Conservation (phyloP, 257 asterid species). For the Solanum lycopersicoides region DNA sequence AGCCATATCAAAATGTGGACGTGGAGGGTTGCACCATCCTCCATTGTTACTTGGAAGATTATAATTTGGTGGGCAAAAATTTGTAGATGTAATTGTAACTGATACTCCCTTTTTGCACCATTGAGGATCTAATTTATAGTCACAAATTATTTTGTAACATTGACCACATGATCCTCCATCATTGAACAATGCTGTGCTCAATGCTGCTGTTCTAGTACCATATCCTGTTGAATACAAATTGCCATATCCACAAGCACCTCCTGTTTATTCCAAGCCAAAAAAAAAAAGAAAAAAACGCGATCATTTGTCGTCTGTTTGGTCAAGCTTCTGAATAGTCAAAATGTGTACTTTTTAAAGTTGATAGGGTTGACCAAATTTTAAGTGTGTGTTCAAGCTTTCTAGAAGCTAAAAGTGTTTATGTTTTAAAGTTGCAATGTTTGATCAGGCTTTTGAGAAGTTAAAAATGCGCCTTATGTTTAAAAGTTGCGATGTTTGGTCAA, state of each 20-base stretch:
- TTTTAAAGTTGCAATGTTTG: background rate
- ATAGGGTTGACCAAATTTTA: too few species aligned
- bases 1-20: slow-evolving; percentile 71
- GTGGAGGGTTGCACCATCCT: slow-evolving; percentile 79
- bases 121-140: slow-evolving; percentile 15
- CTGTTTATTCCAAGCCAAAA: background rate
- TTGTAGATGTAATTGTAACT: slow-evolving; percentile 53
- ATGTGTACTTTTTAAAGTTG: background rate
- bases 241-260: slow-evolving; percentile 28
- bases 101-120: slow-evolving; percentile 53
- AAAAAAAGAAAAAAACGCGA: background rate
- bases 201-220: slow-evolving; percentile 22
- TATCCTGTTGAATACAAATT: slow-evolving; percentile 13
- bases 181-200: slow-evolving; percentile 24
- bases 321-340: background rate
- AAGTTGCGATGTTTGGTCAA: too few species aligned
- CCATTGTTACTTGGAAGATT: slow-evolving; percentile 54
- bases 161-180: slow-evolving; percentile 46
- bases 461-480: too few species aligned
- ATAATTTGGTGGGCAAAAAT: slow-evolving; percentile 62
- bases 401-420: background rate
- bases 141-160: slow-evolving; percentile 54
- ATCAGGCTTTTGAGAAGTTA: background rate
- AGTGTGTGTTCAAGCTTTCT: background rate
- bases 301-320: background rate